phyloP scores from a whole-genome alignment of 2,329 filamentous ascomycete species.

The Harringtonia aguacate region DNA sequence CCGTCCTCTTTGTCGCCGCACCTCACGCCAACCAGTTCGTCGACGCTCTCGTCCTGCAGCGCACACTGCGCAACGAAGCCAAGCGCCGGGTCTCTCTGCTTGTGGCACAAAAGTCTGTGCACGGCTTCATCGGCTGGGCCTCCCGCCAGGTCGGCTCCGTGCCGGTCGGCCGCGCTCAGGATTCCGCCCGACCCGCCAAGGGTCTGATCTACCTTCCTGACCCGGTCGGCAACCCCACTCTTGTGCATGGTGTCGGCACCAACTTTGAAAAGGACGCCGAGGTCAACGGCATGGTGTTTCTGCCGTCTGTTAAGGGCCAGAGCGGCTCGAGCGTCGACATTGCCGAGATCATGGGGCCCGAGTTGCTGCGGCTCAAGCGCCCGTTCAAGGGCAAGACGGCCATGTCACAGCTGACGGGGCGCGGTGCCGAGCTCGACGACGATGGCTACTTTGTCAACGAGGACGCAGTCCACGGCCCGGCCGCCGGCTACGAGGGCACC shows the following conservation, averaged over 20 bases:
- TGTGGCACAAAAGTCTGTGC: constrained; percentile 91
- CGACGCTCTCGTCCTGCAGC: constrained; percentile 87
- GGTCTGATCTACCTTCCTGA: constrained; percentile 86
- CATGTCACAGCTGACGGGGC: constrained; percentile 70
- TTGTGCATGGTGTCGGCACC: constrained; percentile 69
- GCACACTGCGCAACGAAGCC: constrained; percentile 76
- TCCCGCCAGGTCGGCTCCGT: constrained; percentile 80
- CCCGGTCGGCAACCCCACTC: constrained; percentile 70
- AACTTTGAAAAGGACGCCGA: constrained; percentile 71
- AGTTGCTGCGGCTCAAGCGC: constrained; percentile 79
- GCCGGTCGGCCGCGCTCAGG: constrained; percentile 86
- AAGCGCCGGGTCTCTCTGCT: constrained; percentile 84
- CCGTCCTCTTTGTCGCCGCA: constrained; percentile 89
- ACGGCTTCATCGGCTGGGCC: constrained; percentile 82
- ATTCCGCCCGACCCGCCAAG: constrained; percentile 67
- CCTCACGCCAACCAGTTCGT: constrained; percentile 99
- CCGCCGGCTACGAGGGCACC: constrained; percentile 60
- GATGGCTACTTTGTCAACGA: constrained; percentile 52
- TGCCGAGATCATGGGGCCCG: constrained; percentile 64
- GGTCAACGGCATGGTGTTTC: constrained; percentile 71
- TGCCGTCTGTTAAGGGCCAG: constrained; percentile 72
- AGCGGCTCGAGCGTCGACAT: constrained; percentile 76
- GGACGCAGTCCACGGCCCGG: constrained; percentile 35
- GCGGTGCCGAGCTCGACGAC: constrained; percentile 52
- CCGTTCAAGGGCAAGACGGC: constrained; percentile 70